Evolutionary conservation across 2,329 filamentous ascomycete genomes (phyloP), one percentile per base, ranked within the genome.

Genomic region (Phyllosticta capitalensis): DNA sequence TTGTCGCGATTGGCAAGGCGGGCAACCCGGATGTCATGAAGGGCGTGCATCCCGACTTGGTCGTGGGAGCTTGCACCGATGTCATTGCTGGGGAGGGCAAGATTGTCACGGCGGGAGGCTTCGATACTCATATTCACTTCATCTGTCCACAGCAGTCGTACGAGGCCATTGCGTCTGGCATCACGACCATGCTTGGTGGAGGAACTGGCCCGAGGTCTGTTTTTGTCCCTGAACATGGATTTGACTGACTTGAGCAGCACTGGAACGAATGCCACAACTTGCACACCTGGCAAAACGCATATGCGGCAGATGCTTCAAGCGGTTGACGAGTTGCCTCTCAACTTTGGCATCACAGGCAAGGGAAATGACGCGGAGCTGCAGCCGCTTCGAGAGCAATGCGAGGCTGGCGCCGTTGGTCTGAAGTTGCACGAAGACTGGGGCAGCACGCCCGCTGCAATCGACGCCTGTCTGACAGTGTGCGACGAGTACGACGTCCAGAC

Each of bases 401-500:
- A 82, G 59, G 92, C 92, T 0, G 92, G 92, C 9, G 92, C 88
- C 0, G 92, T 90, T 66, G 92, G 92, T 7, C 81, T 97, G 62
- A 97, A 97, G 73, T 79, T 97, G 6, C 92, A 97, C 72, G 92
- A 97, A 75, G 92, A 97, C 73, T 97, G 92, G 92, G 92, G 92
- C 57, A 85, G 83, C 21, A 96, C 92, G 1, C 92, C 92, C 0
- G 88, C 90, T 1, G 91, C 90, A 21, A 97, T 97, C 68, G 92
- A 97, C 72, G 81, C 87, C 1, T 96, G 92, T 68, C 81, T 73
- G 51, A 69, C 76, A 1, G 88, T 96, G 51, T 96, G 92, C 71
- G 92, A 97, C 67, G 88, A 95, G 69, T 83, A 90, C 59, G 92
- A 97, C 68, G 84, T 97, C 24, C 92, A 97, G 73, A 95, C 89